These are phyloP conservation scores for Cyclocybe aegerita DNA, from an alignment of 768 basidiomycete species.

Conservation along the genomic window DNA sequence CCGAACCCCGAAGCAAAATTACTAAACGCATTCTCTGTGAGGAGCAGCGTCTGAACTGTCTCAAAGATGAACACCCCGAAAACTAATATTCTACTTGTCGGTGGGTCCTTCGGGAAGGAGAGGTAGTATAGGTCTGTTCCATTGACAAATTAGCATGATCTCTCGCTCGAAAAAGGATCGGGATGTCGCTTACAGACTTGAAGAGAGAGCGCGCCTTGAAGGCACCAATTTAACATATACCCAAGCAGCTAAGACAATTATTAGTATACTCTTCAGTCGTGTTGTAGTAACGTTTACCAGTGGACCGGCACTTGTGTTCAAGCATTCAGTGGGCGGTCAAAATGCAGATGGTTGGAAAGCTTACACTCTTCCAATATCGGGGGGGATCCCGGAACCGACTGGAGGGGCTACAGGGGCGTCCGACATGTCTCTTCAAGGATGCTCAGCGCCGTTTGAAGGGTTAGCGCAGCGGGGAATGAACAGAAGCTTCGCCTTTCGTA, in stretches of 20 bases:
- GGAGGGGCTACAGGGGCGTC: no score
- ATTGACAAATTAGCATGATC: background rate
- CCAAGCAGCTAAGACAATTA: constrained; percentile 2
- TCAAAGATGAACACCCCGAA: constrained; percentile 7
- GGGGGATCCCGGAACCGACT: background rate
- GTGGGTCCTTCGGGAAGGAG: constrained; percentile 9
- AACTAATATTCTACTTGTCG: constrained; percentile 1
- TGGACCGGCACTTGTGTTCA: constrained; percentile 3
- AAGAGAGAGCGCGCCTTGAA: constrained; percentile 10
- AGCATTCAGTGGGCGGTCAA: background rate
- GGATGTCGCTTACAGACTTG: constrained; percentile 8
- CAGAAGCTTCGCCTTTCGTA: no score
- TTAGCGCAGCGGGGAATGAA: no score
- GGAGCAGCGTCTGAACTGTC: constrained; percentile 5
- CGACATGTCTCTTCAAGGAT: no score
- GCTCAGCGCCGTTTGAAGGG: no score
- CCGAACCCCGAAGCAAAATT: constrained; percentile 9
- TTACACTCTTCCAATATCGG: constrained; percentile 12
- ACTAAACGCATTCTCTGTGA: constrained; percentile 8
- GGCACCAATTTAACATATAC: constrained; percentile 5
- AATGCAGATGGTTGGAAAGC: background rate
- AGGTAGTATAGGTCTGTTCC: constrained; percentile 11
- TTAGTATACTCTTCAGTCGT: background rate
- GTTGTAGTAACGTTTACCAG: background rate
- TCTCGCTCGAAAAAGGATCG: background rate